Percentiles rank a stretch among this genome's conserved stretches.
Conservation (phyloP, 352 stramenopile species). For the Phytophthora pluvialis region DNA sequence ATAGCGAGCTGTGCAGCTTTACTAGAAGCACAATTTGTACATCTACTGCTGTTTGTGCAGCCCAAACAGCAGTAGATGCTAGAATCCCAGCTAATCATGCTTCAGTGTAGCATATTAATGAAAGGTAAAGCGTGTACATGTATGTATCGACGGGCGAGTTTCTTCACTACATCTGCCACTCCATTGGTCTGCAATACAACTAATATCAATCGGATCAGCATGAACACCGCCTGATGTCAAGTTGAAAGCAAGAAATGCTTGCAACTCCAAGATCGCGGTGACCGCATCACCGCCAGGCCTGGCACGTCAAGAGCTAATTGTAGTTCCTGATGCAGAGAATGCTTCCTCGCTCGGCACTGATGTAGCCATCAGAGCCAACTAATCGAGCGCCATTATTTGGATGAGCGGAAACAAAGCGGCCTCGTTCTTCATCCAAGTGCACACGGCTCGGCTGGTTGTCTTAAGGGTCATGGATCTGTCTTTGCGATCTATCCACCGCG, state of each 20-base stretch:
- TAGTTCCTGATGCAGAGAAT: slow-evolving; percentile 14
- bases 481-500: slow-evolving; percentile 5
- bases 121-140: too few relatives aligned
- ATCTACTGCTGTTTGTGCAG: too few relatives aligned
- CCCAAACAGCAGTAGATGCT: too few relatives aligned
- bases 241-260: slow-evolving; percentile 15
- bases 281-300: slow-evolving; percentile 14
- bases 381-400: slow-evolving; percentile 15
- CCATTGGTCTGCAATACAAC: too few relatives aligned
- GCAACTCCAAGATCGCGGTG: slow-evolving; percentile 9
- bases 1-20: too few relatives aligned
- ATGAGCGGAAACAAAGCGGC: slow-evolving; percentile 11
- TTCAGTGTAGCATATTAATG: too few relatives aligned
- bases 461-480: slow-evolving; percentile 8
- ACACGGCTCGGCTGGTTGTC: slow-evolving; percentile 10
- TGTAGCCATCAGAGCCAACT: slow-evolving; percentile 16
- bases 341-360: slow-evolving; percentile 22
- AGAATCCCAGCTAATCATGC: too few relatives aligned
- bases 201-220: too few relatives aligned
- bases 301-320: slow-evolving; percentile 7
- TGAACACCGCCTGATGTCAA: too few relatives aligned
- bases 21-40: too few relatives aligned
- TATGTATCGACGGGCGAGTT: too few relatives aligned
- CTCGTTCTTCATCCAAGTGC: slow-evolving; percentile 1
- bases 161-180: too few relatives aligned